Conservation (phyloP, 163 green algal genomes). For the Volvox carteri region DNA sequence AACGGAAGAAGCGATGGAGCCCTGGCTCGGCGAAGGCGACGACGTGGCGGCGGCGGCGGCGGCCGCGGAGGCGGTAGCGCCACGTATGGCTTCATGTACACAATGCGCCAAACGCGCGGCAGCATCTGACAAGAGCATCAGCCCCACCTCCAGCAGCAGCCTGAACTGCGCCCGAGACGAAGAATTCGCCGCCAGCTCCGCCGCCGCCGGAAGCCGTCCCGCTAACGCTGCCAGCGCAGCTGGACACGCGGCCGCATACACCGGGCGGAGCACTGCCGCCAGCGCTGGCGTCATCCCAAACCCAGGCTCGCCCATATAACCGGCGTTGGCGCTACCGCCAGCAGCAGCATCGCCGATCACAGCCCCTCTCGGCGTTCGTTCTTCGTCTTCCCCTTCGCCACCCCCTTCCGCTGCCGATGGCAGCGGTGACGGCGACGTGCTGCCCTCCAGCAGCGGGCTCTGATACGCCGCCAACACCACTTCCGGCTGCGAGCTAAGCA, state of each 20-base stretch:
- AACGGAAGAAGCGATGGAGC: neutral
- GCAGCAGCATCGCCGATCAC: neutral
- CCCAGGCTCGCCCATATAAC: neutral
- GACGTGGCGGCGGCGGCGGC: neutral
- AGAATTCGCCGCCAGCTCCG: slow-evolving; percentile 35
- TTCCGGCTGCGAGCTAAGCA: slow-evolving; percentile 63
- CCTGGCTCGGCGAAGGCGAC: neutral
- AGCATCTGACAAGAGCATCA: slow-evolving; percentile 60
- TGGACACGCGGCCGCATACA: slow-evolving; percentile 70
- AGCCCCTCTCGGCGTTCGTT: neutral
- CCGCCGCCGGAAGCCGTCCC: slow-evolving; percentile 57
- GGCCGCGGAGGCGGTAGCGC: neutral
- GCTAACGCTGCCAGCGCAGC: slow-evolving; percentile 72
- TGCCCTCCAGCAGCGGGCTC: slow-evolving; percentile 61
- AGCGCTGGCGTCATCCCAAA: slow-evolving; percentile 46
- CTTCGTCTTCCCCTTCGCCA: neutral
- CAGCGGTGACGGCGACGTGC: neutral
- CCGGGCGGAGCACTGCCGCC: slow-evolving; percentile 52
- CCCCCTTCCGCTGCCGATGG: neutral
- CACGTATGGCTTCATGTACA: neutral
- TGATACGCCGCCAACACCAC: slow-evolving; percentile 64
- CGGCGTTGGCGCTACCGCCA: neutral
- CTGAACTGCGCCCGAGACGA: slow-evolving; percentile 24
- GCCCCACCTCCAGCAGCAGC: slow-evolving; percentile 68
- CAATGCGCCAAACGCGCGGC: slow-evolving; percentile 15